Evolutionary conservation across 345 rosid species (phyloP).

Genomic region (Geranium brycei): DNA sequence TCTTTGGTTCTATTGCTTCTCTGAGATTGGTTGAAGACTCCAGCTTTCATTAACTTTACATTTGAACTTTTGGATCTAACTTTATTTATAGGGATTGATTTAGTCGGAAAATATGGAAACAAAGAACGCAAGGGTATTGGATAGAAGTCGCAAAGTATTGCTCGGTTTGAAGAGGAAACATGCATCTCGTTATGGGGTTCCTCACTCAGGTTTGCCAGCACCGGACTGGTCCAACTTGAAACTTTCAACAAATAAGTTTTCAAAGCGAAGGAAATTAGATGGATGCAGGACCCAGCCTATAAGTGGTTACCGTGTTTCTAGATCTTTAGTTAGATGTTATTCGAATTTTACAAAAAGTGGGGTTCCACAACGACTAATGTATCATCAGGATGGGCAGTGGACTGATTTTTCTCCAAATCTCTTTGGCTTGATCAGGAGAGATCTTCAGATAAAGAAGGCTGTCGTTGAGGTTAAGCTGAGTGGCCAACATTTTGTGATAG

Average conservation of each 20-base stretch:
- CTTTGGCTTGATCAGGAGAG: constrained; percentile 30
- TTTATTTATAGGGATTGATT: constrained; percentile 11
- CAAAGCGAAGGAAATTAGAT: constrained; percentile 42
- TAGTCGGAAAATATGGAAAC: constrained; percentile 19
- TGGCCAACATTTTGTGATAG: constrained; percentile 42
- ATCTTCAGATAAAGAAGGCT: constrained; percentile 53
- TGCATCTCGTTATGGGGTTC: constrained; percentile 22
- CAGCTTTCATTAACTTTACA: constrained; percentile 3
- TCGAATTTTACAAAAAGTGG: constrained; percentile 58
- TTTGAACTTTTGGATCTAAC: constrained; percentile 1
- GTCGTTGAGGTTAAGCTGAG: constrained; percentile 40
- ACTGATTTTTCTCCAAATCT: constrained; percentile 43
- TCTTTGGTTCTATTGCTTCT: constrained; percentile 20
- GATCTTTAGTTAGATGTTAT: constrained; percentile 47
- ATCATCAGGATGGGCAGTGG: constrained; percentile 69
- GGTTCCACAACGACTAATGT: constrained; percentile 58
- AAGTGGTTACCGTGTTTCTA: constrained; percentile 10
- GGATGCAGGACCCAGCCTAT: constrained; percentile 17
- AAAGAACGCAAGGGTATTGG: constrained; percentile 11
- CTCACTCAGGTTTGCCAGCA: constrained; percentile 11
- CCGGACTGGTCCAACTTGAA: constrained; percentile 17
- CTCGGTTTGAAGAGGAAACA: constrained; percentile 9
- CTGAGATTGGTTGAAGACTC: constrained; percentile 16
- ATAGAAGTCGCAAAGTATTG: constrained; percentile 1
- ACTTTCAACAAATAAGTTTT: constrained; percentile 14